Evolutionary conservation across 345 rosid species (phyloP), one percentile per base, ranked within the genome.

Genomic region (Boechera stricta): DNA sequence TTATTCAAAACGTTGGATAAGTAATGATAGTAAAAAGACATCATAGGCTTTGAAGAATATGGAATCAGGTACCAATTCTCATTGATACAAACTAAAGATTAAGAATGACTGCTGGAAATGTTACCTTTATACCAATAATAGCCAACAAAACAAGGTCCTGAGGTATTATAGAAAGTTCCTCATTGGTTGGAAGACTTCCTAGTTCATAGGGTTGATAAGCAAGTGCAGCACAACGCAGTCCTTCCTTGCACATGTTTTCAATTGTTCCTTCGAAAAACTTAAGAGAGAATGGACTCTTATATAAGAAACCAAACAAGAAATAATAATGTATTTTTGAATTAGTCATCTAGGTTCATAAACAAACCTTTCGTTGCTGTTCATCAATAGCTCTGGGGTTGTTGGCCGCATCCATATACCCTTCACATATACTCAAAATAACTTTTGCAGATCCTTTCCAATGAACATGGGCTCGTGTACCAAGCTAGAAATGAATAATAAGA

Each of bases 391-490:
- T 85, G 79, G 65, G 13, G 36, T 74, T 51, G 73, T 85, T 86
- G 63, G 83, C 79, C 65, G 74, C 82, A 74, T 90, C 94, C 32
- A 86, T 77, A 83, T 87, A 94, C 38, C 54, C 64, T 12, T 83
- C 72, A 81, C 98, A 94, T 18, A 86, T 83, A 76, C 83, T 83
- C 75, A 94, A 81, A 74, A 94, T 84, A 31, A 86, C 77, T 82
- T 94, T 93, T 44, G 98, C 97, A 42, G 97, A 97, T 69, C 98
- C 98, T 81, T 91, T 94, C 98, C 98, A 94, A 63, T 94, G 92
- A 77, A 91, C 65, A 69, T 63, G 85, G 62, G 82, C 86, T 69
- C 67, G 79, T 51, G 89, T 85, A 72, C 84, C 84, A 62, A 67
- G 31, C 98, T 89, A 86, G 63, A 38, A 51, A 38, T 36, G 47